Evolutionary conservation across 2,329 filamentous ascomycete species (phyloP), one percentile per base, ranked within the genome.

Genomic region (Chaetoscypha palmicola): DNA sequence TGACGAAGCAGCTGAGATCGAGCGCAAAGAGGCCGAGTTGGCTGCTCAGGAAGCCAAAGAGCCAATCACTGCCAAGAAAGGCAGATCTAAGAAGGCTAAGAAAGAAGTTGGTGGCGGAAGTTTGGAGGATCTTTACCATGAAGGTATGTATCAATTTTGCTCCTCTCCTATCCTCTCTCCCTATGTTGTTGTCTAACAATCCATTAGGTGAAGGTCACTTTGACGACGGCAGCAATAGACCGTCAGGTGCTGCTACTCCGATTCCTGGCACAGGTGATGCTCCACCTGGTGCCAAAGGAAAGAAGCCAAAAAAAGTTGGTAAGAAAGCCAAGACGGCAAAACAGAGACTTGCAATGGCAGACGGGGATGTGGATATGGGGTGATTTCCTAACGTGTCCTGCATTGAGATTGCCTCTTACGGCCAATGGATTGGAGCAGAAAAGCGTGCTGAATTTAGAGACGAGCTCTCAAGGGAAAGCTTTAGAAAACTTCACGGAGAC

Each of bases 91-190:
- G 51, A 79, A 78, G 63, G 67, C 73, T 46, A 79, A 79, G 64
- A 69, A 71, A 49, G 69, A 68, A 32, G 71, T 70, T 47, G 65
- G 59, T 28, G 30, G 38, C 17, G 76, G 77, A 58, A 91, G 84
- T 59, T 69, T 97, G 66, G 92, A 97, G 64, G 91, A 96, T 62
- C 89, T 98, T 86, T 98, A 98, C 68, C 92, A 98, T 64, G 92
- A 98, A 75, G 92, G 92, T 95, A 65, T 81, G 86, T 69, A 3
- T 4, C 40, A 24, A 40, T 41, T 14, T 28, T 33, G n/a, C n/a
- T n/a, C n/a, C n/a, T n/a, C n/a, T n/a, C n/a, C n/a, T n/a, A n/a
- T n/a, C n/a, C n/a, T n/a, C n/a, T n/a, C n/a, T n/a, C n/a, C n/a
- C n/a, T n/a, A n/a, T n/a, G n/a, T n/a, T n/a, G n/a, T n/a, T n/a